Base-by-base conservation (phyloP, 768 basidiomycete species). In the Postia placenta region DNA sequence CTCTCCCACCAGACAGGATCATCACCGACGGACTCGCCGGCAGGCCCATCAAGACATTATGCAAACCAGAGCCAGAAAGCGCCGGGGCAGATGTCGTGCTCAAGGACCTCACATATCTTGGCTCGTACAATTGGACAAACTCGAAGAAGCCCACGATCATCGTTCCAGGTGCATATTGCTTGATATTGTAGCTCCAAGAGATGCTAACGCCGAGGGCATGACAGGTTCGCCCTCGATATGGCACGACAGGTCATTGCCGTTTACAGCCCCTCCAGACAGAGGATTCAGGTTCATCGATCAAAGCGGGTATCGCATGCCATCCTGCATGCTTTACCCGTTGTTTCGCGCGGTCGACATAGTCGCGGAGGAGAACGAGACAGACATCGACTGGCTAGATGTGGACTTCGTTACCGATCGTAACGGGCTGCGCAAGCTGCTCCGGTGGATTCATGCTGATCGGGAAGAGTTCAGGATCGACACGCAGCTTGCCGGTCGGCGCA, bases 381-480 rank as follows among this genome's bases (percentile, higher is more conserved):
- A 46, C 1, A 62, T 70, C 26, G 65, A 70, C 47, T 74, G 71
- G 67, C 60, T 64, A 36, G 35, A 55, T 1, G 59, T 78, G 5
- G 69, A 76, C 38, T 39, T 70, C 42, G 66, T 87, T 50, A 80
- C 83, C 0, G 84, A 86, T 56, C 73, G 87, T 25, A 87, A 86
- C 56, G 71, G 69, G 22, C 65, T 87, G 15, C 73, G 85, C 22
- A 85, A 84, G 61, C 66, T 88, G 36, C 58, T 80, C n/a, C 70
- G 79, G 22, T 85, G 79, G 81, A 68, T 75, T n/a, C 55, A 57
- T 17, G 41, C 54, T 14, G 38, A 15, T 15, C n/a, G 47, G n/a
- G 65, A 64, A 9, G 52, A 57, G n/a, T 91, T 89, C 58, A 69
- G 87, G 17, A 85, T 91, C 53, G 85, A 91, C 48, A 52, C 80